Conservation (phyloP, 345 rosid genomes). For the Citrus hindsii region DNA sequence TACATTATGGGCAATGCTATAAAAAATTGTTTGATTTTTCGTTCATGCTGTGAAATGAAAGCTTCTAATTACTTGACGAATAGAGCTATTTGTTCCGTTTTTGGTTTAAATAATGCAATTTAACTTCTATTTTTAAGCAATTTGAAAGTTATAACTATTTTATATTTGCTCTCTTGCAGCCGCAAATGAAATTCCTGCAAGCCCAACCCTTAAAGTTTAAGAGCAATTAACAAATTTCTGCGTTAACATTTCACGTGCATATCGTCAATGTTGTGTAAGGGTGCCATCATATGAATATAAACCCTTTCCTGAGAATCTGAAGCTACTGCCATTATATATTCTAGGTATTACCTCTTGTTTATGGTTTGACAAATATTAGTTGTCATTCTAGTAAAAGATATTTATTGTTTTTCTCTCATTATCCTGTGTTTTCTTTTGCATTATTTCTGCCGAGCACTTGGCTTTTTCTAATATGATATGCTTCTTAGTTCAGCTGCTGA, state of each 20-base stretch:
- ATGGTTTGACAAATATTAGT: background rate
- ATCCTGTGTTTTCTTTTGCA: background rate
- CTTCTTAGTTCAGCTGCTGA: background rate
- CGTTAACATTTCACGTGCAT: slow-evolving; percentile 63
- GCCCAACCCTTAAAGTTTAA: too few relatives aligned
- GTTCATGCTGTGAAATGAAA: too few relatives aligned
- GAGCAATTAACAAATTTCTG: too few relatives aligned
- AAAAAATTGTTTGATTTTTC: background rate
- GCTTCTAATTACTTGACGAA: too few relatives aligned
- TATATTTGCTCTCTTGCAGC: too few relatives aligned
- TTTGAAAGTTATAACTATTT: too few relatives aligned
- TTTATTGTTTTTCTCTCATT: background rate
- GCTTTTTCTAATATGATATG: background rate
- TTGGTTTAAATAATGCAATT: too few relatives aligned
- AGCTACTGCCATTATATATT: slow-evolving; percentile 81
- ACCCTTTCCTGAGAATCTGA: slow-evolving; percentile 91
- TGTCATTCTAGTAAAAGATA: background rate
- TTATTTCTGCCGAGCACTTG: background rate
- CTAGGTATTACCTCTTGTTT: slow-evolving; percentile 48
- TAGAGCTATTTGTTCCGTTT: too few relatives aligned
- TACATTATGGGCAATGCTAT: background rate
- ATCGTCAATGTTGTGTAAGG: slow-evolving; percentile 92
- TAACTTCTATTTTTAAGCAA: too few relatives aligned
- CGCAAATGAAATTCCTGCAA: too few relatives aligned
- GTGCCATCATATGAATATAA: slow-evolving; percentile 77